Evolutionary conservation across 2,329 filamentous ascomycete genomes (phyloP), one percentile per base, ranked within the genome.

Genomic region (Apiospora phragmitis): DNA sequence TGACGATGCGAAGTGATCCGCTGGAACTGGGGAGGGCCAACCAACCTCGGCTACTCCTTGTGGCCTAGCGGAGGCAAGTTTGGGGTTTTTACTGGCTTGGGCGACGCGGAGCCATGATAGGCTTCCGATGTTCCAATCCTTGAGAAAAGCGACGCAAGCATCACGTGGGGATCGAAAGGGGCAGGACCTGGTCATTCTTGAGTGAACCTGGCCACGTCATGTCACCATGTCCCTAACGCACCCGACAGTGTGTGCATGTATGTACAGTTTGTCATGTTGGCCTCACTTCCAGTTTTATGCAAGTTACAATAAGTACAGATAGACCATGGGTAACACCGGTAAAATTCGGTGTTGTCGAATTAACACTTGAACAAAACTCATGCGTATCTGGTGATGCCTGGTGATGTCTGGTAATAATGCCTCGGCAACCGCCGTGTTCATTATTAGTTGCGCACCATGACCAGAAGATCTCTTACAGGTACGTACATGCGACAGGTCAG

Each of bases 251-350:
- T n/a, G 35, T 62, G 55, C 12, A n/a, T 38, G 55, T 62, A 62
- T 62, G 32, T 62, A 24, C 55, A 62, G 55, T 62, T 62, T 62
- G 55, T 38, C 55, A 62, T 62, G 55, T 62, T 62, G 32, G 32
- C 55, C 55, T 62, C 32, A 62, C 55, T 62, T 62, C 55, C 55
- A 38, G 32, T 62, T 62, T 62, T 62, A 62, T 62, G 55, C 29
- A n/a, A n/a, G 55, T 62, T 62, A 38, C 32, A 24, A 24, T 24
- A 12, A 62, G 55, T 38, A 62, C 55, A 38, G 8, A 62, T 38
- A 62, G 55, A 62, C 21, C 21, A n/a, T 32, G 55, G 18, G 18
- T 26, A 32, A 16, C 55, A 35, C 55, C 55, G 55, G 32, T 38
- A 38, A 62, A 38, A 2, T 11, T n/a, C 18, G 55, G 55, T 38